Evolutionary conservation across 2,329 filamentous ascomycete genomes (phyloP).

Genomic region (Hypoxylon sp.): DNA sequence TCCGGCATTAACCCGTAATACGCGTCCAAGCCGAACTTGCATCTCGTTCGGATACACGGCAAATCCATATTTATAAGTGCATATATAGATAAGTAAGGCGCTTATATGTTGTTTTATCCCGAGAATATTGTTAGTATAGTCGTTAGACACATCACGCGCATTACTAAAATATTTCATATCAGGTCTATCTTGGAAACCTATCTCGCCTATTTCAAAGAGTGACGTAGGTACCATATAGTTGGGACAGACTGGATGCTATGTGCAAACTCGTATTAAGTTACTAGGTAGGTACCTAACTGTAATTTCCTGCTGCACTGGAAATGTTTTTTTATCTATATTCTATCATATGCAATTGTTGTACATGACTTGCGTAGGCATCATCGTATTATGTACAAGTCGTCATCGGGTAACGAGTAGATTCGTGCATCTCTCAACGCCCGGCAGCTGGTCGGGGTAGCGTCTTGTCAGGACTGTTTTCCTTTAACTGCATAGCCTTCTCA

Average conservation of each 20-base stretch:
- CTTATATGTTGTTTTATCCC: conserved; percentile 10
- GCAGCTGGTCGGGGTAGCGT: conserved; percentile 10
- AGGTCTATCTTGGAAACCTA: no score
- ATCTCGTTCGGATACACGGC: conserved; percentile 5
- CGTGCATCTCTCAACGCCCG: conserved; percentile 9
- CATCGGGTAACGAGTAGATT: not conserved
- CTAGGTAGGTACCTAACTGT: not conserved
- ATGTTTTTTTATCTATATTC: not conserved
- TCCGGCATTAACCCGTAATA: not conserved
- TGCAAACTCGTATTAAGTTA: conserved; percentile 3
- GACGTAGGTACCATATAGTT: conserved; percentile 36
- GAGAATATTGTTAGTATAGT: conserved; percentile 11
- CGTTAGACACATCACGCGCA: conserved; percentile 10
- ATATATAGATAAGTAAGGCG: not conserved
- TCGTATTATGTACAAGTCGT: conserved; percentile 21
- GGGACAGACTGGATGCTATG: conserved; percentile 18
- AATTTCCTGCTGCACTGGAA: not conserved
- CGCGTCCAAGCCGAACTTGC: conserved; percentile 15
- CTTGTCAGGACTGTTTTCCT: conserved; percentile 18
- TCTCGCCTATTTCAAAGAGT: conserved; percentile 17
- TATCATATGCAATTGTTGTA: not conserved
- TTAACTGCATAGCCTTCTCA: conserved; percentile 40
- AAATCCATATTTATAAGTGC: not conserved
- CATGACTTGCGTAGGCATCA: not conserved
- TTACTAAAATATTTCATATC: no score